phyloP scores from a whole-genome alignment of 1,284 basidiomycete species.

The Afroboletus lepidellus region DNA sequence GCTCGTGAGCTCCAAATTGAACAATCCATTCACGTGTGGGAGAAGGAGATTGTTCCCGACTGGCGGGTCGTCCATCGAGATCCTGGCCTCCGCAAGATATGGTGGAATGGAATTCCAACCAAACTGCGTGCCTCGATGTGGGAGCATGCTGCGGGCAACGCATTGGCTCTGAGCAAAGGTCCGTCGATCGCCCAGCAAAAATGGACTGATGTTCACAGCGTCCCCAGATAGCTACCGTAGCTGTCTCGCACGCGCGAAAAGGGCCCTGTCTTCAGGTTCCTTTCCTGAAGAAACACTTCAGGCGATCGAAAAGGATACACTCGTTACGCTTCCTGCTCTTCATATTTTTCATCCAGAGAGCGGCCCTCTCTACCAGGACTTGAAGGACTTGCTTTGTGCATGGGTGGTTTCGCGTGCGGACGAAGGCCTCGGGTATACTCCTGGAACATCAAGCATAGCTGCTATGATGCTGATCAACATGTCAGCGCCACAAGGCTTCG shows the following conservation, averaged over 20 bases:
- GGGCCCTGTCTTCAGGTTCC: constrained; percentile 65
- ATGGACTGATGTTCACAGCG: constrained; percentile 2
- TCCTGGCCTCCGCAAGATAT: constrained; percentile 67
- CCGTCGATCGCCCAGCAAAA: constrained; percentile 7
- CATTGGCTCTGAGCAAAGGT: constrained; percentile 86
- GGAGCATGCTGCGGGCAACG: constrained; percentile 87
- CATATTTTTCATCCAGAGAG: constrained; percentile 80
- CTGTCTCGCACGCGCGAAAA: constrained; percentile 72
- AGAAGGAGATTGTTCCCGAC: constrained; percentile 77
- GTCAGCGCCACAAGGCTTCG: constrained; percentile 75
- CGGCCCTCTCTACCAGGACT: constrained; percentile 83
- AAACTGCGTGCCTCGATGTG: constrained; percentile 85
- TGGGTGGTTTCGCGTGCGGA: constrained; percentile 92
- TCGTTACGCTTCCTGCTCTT: constrained; percentile 79
- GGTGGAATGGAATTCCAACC: constrained; percentile 92
- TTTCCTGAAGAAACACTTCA: constrained; percentile 74
- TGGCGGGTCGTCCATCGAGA: constrained; percentile 76
- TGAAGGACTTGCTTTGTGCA: constrained; percentile 85
- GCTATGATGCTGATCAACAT: constrained; percentile 92
- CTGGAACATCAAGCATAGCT: constrained; percentile 70
- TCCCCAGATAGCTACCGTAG: constrained; percentile 67
- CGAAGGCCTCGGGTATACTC: constrained; percentile 79
- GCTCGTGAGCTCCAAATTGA: constrained; percentile 70
- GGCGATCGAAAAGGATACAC: constrained; percentile 79
- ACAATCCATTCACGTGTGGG: constrained; percentile 71